Percentiles rank a stretch among this genome's conserved stretches.
Evolutionary conservation across 31 red algal species (phyloP).

Genomic region (Endocladia muricata): DNA sequence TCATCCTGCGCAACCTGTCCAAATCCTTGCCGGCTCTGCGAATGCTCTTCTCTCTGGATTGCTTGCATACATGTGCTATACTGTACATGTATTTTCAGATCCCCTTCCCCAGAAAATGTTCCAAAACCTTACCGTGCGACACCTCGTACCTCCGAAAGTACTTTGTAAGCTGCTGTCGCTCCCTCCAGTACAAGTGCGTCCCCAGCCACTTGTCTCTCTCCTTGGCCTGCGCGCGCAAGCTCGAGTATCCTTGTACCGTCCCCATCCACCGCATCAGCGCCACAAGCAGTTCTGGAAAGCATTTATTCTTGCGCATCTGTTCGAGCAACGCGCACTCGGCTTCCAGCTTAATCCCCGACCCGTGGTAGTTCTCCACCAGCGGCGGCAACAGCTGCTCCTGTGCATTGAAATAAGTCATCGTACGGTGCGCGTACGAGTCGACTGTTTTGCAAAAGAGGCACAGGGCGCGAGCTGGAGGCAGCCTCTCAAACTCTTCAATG

Average conservation of each 20-base stretch:
- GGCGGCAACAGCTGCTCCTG: slow-evolving; percentile 20
- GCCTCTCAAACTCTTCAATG: slow-evolving; percentile 44
- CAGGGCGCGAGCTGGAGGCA: slow-evolving; percentile 33
- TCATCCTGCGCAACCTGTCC: too few species aligned
- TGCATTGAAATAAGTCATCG: slow-evolving; percentile 15
- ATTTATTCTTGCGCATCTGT: slow-evolving; percentile 10
- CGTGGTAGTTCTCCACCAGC: slow-evolving; percentile 41
- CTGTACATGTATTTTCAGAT: too few species aligned
- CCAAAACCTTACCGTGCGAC: slow-evolving; percentile 18
- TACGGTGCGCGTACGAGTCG: slow-evolving; percentile 20
- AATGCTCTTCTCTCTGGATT: too few species aligned
- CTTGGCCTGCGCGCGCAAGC: not conserved
- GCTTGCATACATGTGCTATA: too few species aligned
- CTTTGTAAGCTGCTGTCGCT: slow-evolving; percentile 20
- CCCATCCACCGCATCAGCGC: slow-evolving; percentile 41
- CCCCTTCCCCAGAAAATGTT: slow-evolving; percentile 19
- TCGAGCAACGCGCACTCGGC: slow-evolving; percentile 18
- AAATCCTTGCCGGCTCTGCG: too few species aligned
- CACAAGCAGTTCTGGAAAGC: slow-evolving; percentile 35
- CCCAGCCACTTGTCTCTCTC: slow-evolving; percentile 33
- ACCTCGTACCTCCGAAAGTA: slow-evolving; percentile 22
- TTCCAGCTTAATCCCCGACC: slow-evolving; percentile 6
- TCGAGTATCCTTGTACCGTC: not conserved
- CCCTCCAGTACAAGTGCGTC: slow-evolving; percentile 37
- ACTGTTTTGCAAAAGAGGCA: slow-evolving; percentile 48